Evolutionary conservation across 108 stramenopile species (phyloP).

Genomic region (Cylindrotheca fusiformis): DNA sequence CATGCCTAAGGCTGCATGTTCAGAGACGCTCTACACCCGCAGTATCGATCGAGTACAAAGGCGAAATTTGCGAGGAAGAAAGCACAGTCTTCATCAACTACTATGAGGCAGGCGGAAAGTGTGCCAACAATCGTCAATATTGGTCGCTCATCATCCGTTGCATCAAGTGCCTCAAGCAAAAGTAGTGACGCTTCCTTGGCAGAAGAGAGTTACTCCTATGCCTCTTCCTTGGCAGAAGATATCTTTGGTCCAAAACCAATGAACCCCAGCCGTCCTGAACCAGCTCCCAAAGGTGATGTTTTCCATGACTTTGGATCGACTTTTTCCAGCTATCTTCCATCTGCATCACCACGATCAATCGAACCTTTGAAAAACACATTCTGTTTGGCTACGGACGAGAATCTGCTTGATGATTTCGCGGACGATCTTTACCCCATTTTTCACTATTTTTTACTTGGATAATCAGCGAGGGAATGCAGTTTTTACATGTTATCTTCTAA

Average conservation of each 20-base stretch:
- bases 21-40: slow-evolving; percentile 1
- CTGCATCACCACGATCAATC: neutral
- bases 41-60: slow-evolving; percentile 12
- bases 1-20: slow-evolving; percentile 5
- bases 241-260: neutral
- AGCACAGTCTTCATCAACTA: neutral
- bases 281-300: neutral
- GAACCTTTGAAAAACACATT: neutral
- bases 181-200: neutral
- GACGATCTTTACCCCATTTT: neutral
- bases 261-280: neutral
- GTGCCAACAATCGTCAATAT: no score
- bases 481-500: no score
- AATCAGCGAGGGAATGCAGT: no score
- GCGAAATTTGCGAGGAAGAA: slow-evolving; percentile 14
- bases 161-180: neutral
- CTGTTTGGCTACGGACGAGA: neutral
- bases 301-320: neutral
- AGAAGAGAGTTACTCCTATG: no score
- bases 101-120: neutral
- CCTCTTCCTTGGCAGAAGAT: neutral
- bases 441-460: no score
- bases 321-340: neutral
- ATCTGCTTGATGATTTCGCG: neutral
- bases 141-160: neutral